phyloP scores from a whole-genome alignment of 2,329 filamentous ascomycete species.

The Akanthomyces dipterigenus region DNA sequence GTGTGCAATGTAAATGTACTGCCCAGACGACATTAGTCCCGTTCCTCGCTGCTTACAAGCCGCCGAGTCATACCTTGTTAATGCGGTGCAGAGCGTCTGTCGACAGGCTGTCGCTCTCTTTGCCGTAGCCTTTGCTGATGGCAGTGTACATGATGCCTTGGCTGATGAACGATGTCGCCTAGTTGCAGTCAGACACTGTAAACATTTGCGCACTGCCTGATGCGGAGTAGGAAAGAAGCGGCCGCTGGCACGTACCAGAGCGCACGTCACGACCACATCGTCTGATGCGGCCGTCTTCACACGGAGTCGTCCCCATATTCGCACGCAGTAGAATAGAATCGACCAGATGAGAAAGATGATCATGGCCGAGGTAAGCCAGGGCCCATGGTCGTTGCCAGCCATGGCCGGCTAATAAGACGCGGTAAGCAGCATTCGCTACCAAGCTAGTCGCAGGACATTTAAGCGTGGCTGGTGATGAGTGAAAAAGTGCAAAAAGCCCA shows the following conservation, averaged over 20 bases:
- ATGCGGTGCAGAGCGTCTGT: not conserved
- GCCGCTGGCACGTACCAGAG: slow-evolving; percentile 1
- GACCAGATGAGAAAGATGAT: not conserved
- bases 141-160: not conserved
- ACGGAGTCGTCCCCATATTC: not conserved
- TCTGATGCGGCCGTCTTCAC: not conserved
- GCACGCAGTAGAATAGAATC: not conserved
- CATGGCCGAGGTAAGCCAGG: not conserved
- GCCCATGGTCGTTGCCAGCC: not conserved
- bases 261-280: not conserved
- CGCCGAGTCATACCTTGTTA: not conserved
- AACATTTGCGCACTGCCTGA: no score
- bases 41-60: not conserved
- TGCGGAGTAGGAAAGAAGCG: no score
- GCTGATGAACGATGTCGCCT: not conserved
- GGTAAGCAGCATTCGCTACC: not conserved
- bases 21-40: not conserved
- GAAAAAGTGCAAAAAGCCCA: no score
- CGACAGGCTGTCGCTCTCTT: not conserved
- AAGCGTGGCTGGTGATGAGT: no score
- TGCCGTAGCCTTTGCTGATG: not conserved
- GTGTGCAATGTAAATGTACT: slow-evolving; percentile 4
- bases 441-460: not conserved
- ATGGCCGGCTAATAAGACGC: not conserved
- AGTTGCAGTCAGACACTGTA: not conserved